These are phyloP conservation scores for Tetramitus jugosus DNA, from an alignment of 208 protist species.

Conservation along the genomic window DNA sequence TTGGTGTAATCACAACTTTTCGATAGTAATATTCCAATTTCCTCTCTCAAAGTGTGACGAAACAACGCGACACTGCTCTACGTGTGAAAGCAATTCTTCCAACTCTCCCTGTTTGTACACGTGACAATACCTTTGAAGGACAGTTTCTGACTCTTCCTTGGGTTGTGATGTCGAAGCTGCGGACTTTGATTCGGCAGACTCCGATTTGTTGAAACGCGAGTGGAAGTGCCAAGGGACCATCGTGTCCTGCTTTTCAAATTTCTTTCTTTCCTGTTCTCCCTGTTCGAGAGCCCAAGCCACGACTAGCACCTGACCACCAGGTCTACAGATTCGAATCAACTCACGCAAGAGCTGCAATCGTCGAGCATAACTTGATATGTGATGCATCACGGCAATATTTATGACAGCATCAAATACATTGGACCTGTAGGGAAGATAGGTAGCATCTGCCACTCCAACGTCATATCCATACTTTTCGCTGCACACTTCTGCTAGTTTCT, in stretches of 20 bases:
- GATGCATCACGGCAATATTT: conserved; percentile 75
- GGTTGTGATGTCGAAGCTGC: neutral
- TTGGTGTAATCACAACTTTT: too few relatives aligned
- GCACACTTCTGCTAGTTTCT: conserved; percentile 1
- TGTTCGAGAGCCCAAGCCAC: conserved; percentile 1
- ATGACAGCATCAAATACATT: conserved; percentile 53
- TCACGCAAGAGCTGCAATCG: conserved; percentile 50
- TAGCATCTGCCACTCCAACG: neutral
- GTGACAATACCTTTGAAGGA: neutral
- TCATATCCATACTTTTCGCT: neutral
- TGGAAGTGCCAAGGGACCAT: neutral
- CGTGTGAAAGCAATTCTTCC: neutral
- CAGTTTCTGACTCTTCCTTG: neutral
- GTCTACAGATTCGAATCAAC: conserved; percentile 44
- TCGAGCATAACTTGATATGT: conserved; percentile 56
- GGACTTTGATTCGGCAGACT: too few relatives aligned
- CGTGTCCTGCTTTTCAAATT: neutral
- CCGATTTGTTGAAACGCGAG: too few relatives aligned
- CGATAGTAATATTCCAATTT: too few relatives aligned
- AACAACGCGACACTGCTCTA: too few relatives aligned
- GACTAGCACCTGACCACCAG: neutral
- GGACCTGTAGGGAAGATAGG: neutral
- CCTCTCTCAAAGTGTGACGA: too few relatives aligned
- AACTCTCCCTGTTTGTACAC: conserved; percentile 7
- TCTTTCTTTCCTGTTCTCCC: neutral